Conservation (phyloP, 179 eudicot genomes). For the Gypsophila paniculata region DNA sequence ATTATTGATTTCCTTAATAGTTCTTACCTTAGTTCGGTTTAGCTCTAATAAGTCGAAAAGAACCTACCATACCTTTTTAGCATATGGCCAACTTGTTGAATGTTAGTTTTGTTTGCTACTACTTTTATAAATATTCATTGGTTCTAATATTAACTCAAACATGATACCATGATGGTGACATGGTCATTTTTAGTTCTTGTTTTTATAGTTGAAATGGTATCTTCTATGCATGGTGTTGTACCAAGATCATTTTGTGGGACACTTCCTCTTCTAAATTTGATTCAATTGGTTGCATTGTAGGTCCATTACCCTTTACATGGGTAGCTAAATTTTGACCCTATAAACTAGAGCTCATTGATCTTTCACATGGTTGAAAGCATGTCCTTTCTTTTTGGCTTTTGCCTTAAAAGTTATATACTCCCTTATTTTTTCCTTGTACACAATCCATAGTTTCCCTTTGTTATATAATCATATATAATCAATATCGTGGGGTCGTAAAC, state of each 20-base stretch:
- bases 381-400: slow-evolving; percentile 8
- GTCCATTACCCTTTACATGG: slow-evolving; percentile 21
- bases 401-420: too few species aligned
- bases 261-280: slow-evolving; percentile 11
- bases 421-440: too few species aligned
- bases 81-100: slow-evolving; percentile 24
- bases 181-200: slow-evolving; percentile 14
- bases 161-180: slow-evolving; percentile 21
- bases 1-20: too few species aligned
- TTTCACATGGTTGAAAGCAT: slow-evolving; percentile 33
- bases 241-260: slow-evolving; percentile 22
- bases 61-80: background rate
- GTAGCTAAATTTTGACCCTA: slow-evolving; percentile 24
- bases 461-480: too few species aligned
- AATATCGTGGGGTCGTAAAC: too few species aligned
- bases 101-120: slow-evolving; percentile 23
- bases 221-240: slow-evolving; percentile 19
- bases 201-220: slow-evolving; percentile 16
- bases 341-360: slow-evolving; percentile 29
- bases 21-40: too few species aligned
- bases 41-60: too few species aligned
- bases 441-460: too few species aligned
- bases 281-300: slow-evolving; percentile 23
- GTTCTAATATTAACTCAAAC: slow-evolving; percentile 9
- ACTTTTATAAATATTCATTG: slow-evolving; percentile 19